A percentile compares a stretch with the other conserved stretches of the same genome.
phyloP scores from a whole-genome alignment of 2,329 filamentous ascomycete genomes.

The Talaromyces amestolkiae region DNA sequence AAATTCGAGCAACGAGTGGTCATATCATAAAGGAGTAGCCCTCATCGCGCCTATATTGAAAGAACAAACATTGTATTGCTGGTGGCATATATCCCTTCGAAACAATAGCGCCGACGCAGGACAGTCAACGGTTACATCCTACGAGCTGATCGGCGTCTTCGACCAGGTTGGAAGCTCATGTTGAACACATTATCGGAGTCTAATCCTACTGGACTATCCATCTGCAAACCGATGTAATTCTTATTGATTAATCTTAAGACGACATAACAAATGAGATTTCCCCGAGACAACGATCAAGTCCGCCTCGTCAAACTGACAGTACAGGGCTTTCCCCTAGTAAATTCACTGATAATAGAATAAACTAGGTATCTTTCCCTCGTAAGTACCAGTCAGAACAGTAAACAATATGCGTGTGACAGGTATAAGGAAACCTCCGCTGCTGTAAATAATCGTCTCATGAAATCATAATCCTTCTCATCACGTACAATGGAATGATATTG shows the following conservation, averaged over 20 bases:
- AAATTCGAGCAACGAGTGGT: not conserved
- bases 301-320: slow-evolving; percentile 66
- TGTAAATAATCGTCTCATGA: slow-evolving; percentile 18
- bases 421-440: slow-evolving; percentile 23
- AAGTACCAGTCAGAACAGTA: slow-evolving; percentile 67
- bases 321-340: slow-evolving; percentile 96
- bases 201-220: not conserved
- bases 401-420: slow-evolving; percentile 35
- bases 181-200: too few relatives aligned
- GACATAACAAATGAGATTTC: slow-evolving; percentile 21
- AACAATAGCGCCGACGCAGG: not conserved
- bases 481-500: not conserved
- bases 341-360: slow-evolving; percentile 42
- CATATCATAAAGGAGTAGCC: not conserved
- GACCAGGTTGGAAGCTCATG: not conserved
- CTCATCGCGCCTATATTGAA: not conserved
- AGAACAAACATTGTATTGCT: not conserved
- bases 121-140: not conserved
- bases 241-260: slow-evolving; percentile 7
- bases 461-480: slow-evolving; percentile 15
- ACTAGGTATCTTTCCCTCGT: slow-evolving; percentile 99
- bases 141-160: not conserved
- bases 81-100: not conserved
- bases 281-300: slow-evolving; percentile 83
- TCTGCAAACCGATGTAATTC: not conserved